These are phyloP conservation scores for Ophioceras dolichostomum DNA, from an alignment of 2,329 filamentous ascomycete species.

Conservation along the genomic window DNA sequence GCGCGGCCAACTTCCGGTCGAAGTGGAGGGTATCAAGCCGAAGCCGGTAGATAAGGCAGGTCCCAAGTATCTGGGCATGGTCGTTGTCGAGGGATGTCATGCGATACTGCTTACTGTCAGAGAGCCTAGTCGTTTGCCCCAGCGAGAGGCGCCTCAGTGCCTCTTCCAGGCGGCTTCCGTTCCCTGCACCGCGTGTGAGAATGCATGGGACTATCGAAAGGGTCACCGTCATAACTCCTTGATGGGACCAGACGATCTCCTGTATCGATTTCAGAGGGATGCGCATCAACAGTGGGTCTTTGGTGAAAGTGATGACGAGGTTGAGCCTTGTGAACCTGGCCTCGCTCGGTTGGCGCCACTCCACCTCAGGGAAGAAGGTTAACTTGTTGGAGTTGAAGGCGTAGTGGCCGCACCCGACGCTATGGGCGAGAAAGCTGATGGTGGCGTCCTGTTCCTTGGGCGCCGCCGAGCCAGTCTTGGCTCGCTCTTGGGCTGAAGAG, in stretches of 20 bases:
- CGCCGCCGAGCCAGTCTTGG: not conserved
- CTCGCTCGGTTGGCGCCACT: slow-evolving; percentile 16
- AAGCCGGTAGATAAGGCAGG: slow-evolving; percentile 33
- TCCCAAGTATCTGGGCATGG: slow-evolving; percentile 22
- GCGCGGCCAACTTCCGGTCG: slow-evolving; percentile 13
- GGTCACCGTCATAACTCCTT: slow-evolving; percentile 32
- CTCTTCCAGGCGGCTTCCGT: no score
- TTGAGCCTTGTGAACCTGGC: slow-evolving; percentile 29
- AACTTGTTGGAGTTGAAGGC: slow-evolving; percentile 23
- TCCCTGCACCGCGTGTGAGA: slow-evolving; percentile 7
- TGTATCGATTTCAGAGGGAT: slow-evolving; percentile 22
- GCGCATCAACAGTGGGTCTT: not conserved
- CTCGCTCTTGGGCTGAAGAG: slow-evolving; percentile 3
- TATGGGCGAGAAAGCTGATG: slow-evolving; percentile 3
- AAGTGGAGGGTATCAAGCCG: slow-evolving; percentile 14
- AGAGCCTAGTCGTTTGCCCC: slow-evolving; percentile 9
- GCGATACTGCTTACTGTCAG: no score
- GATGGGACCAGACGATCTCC: slow-evolving; percentile 25
- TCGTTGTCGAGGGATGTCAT: slow-evolving; percentile 13
- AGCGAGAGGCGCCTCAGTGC: not conserved
- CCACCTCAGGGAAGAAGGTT: slow-evolving; percentile 29
- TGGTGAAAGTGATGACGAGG: slow-evolving; percentile 12
- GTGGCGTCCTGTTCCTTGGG: slow-evolving; percentile 1
- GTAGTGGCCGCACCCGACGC: slow-evolving; percentile 30
- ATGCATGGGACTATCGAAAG: slow-evolving; percentile 37